Evolutionary conservation across 1,139 yeast species (phyloP).

Genomic region (Geotrichum candidum): DNA sequence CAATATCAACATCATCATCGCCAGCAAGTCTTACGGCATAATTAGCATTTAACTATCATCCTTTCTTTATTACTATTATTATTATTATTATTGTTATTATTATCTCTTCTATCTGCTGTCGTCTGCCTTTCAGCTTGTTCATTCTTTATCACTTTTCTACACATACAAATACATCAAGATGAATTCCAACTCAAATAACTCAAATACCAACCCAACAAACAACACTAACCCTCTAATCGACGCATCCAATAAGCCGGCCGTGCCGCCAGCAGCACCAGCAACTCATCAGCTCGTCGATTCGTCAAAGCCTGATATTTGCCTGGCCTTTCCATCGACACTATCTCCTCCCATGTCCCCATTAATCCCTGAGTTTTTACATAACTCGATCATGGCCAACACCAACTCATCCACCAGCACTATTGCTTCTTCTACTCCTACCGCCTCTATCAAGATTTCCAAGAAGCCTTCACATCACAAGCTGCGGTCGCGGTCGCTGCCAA

Average conservation of each 20-base stretch:
- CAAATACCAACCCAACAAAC: constrained; percentile 5
- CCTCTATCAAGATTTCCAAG: constrained; percentile 1
- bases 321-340: background rate
- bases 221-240: background rate
- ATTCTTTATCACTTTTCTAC: background rate
- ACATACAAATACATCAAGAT: constrained; percentile 1
- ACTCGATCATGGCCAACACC: background rate
- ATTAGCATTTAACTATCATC: background rate
- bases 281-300: constrained; percentile 16
- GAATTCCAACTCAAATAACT: background rate
- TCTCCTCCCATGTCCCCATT: constrained; percentile 7
- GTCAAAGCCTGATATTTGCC: constrained; percentile 7
- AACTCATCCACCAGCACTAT: background rate
- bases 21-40: background rate
- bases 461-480: constrained; percentile 21
- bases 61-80: background rate
- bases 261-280: constrained; percentile 15
- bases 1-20: background rate
- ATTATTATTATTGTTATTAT: background rate
- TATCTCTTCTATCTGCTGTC: background rate
- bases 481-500: constrained; percentile 27
- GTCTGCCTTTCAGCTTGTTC: background rate
- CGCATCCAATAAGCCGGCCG: background rate
- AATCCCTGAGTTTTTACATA: constrained; percentile 5
- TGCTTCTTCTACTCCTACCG: background rate